phyloP scores from a whole-genome alignment of 108 stramenopile genomes.

The Licmophora abbreviata region DNA sequence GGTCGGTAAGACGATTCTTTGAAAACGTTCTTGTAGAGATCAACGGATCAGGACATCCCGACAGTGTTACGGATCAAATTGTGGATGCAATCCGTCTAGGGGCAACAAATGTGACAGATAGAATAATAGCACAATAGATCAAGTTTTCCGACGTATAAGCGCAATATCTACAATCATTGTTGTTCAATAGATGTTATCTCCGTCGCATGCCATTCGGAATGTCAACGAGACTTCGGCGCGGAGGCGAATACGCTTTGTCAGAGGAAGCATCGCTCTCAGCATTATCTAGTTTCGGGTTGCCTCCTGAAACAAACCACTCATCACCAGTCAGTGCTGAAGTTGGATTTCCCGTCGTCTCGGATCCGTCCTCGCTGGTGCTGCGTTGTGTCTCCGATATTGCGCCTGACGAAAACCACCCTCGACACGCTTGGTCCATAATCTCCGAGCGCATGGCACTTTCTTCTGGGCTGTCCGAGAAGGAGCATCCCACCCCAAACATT shows the following conservation, averaged over 20 bases:
- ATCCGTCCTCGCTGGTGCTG: background rate
- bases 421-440: slow-evolving; percentile 78
- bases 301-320: slow-evolving; percentile 18
- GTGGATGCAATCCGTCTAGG: slow-evolving; percentile 27
- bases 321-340: slow-evolving; percentile 20
- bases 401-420: slow-evolving; percentile 78
- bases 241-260: too few species aligned
- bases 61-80: slow-evolving; percentile 47
- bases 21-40: slow-evolving; percentile 64
- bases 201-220: too few species aligned
- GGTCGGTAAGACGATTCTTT: slow-evolving; percentile 69
- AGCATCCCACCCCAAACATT: slow-evolving; percentile 81
- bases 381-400: slow-evolving; percentile 18
- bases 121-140: too few species aligned
- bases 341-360: background rate
- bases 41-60: slow-evolving; percentile 63
- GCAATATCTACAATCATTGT: too few species aligned
- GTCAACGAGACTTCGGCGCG: too few species aligned
- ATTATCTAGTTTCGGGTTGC: too few species aligned
- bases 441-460: slow-evolving; percentile 47
- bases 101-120: too few species aligned
- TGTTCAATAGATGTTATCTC: too few species aligned
- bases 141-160: too few species aligned
- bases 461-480: slow-evolving; percentile 61
- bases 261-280: background rate